These are phyloP conservation scores for Flaveria ramosissima DNA, from an alignment of 129 eudicot genomes.

Conservation along the genomic window DNA sequence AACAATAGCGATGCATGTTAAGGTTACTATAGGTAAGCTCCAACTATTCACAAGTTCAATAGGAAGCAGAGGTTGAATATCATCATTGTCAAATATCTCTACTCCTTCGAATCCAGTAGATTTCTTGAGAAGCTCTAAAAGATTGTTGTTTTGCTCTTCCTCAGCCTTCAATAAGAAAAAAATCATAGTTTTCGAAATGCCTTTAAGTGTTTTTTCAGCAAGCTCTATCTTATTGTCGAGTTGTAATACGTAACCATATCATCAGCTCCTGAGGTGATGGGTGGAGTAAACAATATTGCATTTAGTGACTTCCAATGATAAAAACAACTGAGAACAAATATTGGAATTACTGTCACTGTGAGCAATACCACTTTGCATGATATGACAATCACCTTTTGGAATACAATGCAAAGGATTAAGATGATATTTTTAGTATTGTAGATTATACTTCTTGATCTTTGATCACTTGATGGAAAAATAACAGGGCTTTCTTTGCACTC, in stretches of 20 bases:
- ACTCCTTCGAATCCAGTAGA: constrained; percentile 20
- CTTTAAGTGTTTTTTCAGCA: constrained; percentile 1
- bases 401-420: constrained; percentile 8
- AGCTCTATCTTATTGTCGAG: constrained; percentile 15
- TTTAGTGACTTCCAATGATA: neutral
- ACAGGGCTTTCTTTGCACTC: too few species aligned
- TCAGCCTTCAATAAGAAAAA: neutral
- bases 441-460: too few species aligned
- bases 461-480: too few species aligned
- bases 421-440: neutral
- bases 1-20: constrained; percentile 29
- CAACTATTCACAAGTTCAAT: constrained; percentile 19
- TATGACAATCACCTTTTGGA: constrained; percentile 15
- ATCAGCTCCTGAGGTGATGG: neutral
- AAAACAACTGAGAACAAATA: neutral
- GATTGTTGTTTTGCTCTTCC: constrained; percentile 3
- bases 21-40: constrained; percentile 28
- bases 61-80: constrained; percentile 12
- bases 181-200: constrained; percentile 4
- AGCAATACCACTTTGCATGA: constrained; percentile 1
- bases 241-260: constrained; percentile 2
- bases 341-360: neutral
- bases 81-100: constrained; percentile 14
- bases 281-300: too few species aligned
- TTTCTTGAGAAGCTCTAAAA: constrained; percentile 27